Conservation (phyloP, 169 alveolate genomes). For the Plasmodium knowlesi region DNA sequence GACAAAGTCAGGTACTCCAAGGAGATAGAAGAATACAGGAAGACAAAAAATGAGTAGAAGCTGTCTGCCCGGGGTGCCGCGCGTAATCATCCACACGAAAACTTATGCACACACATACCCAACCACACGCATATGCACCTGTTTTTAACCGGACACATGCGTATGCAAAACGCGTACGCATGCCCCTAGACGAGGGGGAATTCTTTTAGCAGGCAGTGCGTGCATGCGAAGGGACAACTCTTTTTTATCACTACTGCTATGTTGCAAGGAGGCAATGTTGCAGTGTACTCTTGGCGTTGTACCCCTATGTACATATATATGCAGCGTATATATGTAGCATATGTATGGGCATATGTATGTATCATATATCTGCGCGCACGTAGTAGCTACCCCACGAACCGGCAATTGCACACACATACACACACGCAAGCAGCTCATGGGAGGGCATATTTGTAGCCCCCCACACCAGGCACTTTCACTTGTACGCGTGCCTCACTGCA, state of each 20-base stretch:
- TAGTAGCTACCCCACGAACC: background rate
- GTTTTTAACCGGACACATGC: background rate
- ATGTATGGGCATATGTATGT: background rate
- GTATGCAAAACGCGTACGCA: background rate
- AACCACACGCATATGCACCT: background rate
- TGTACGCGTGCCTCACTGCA: background rate
- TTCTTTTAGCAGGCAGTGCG: background rate
- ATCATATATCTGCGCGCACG: background rate
- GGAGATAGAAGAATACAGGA: constrained; percentile 87
- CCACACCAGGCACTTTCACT: background rate
- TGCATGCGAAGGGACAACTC: background rate
- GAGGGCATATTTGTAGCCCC: background rate
- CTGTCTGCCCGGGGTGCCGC: background rate
- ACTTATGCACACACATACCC: constrained; percentile 4
- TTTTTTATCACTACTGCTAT: background rate
- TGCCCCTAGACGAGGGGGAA: background rate
- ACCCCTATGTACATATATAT: background rate
- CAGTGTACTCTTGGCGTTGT: background rate
- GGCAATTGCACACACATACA: background rate
- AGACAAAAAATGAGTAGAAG: constrained; percentile 41
- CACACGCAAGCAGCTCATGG: background rate
- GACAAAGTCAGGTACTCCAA: constrained; percentile 90
- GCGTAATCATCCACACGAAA: background rate
- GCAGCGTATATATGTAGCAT: background rate
- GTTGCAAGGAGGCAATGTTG: background rate